Conservation (phyloP, 192 early-diverging fungal species). For the Coemansia sp. region DNA sequence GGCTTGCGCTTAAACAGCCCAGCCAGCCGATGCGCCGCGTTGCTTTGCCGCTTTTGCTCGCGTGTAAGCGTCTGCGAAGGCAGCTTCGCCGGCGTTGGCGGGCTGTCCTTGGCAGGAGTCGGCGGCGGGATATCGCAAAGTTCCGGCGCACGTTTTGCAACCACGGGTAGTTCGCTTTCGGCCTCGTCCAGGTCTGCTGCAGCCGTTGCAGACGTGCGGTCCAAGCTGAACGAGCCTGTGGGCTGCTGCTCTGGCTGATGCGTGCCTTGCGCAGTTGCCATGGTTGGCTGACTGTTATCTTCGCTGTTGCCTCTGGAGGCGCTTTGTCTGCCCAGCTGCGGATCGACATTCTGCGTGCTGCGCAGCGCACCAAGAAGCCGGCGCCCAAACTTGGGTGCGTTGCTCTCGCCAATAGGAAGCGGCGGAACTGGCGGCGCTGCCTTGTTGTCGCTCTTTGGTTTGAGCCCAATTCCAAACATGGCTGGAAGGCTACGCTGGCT, state of each 20-base stretch:
- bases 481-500: constrained; percentile 51
- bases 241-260: neutral
- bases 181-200: neutral
- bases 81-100: constrained; percentile 14
- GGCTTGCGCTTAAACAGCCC: constrained; percentile 49
- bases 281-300: constrained; percentile 1
- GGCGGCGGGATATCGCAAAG: constrained; percentile 20
- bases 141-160: neutral
- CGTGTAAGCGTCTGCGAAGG: constrained; percentile 23
- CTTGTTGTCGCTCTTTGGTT: constrained; percentile 28
- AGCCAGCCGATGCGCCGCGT: constrained; percentile 40
- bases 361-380: constrained; percentile 41
- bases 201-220: neutral
- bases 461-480: constrained; percentile 47
- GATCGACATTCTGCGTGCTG: constrained; percentile 20
- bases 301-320: constrained; percentile 17
- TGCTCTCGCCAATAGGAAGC: constrained; percentile 9
- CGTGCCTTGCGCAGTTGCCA: neutral
- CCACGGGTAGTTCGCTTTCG: neutral
- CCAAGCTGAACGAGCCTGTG: neutral
- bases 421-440: constrained; percentile 38
- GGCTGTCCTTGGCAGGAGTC: constrained; percentile 30
- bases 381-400: constrained; percentile 29
- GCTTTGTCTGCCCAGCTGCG: neutral
- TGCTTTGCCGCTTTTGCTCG: constrained; percentile 50